Conservation (phyloP, 148 eudicot species). For the Persicaria maculosa region DNA sequence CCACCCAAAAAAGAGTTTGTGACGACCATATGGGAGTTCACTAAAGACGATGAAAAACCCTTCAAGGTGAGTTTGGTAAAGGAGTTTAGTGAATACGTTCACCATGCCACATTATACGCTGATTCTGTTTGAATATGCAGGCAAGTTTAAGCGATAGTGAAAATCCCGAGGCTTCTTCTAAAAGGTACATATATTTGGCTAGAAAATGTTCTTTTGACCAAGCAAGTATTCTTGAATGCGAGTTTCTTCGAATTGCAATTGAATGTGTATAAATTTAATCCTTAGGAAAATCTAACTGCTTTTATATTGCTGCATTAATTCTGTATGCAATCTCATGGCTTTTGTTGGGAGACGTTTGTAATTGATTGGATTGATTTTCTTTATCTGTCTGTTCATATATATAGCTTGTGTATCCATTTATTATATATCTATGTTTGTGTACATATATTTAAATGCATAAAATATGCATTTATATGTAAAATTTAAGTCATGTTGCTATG, state of each 20-base stretch:
- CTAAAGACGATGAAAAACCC: conserved; percentile 21
- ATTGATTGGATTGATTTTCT: not conserved
- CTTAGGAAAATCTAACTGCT: not conserved
- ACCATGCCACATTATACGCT: conserved; percentile 11
- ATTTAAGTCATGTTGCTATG: not conserved
- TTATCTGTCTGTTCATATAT: not conserved
- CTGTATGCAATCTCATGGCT: not conserved
- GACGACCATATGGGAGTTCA: conserved; percentile 43
- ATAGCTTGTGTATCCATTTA: not conserved
- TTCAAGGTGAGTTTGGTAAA: conserved; percentile 32
- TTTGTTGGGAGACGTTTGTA: not conserved
- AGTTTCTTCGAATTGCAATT: not conserved
- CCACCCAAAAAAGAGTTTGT: conserved; percentile 22
- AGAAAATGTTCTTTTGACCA: not conserved
- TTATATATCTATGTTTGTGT: not conserved
- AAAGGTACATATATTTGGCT: conserved; percentile 40
- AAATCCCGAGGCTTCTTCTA: conserved; percentile 46
- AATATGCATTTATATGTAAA: not conserved
- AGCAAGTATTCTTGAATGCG: not conserved
- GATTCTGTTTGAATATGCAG: conserved; percentile 28
- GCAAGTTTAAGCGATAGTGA: conserved; percentile 32
- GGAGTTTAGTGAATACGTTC: conserved; percentile 2
- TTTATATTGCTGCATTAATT: not conserved
- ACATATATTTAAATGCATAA: not conserved
- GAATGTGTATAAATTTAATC: not conserved